Percentiles rank a stretch among this genome's conserved stretches.
Conservation (phyloP, 345 rosid species). For the Syzygium jambos region DNA sequence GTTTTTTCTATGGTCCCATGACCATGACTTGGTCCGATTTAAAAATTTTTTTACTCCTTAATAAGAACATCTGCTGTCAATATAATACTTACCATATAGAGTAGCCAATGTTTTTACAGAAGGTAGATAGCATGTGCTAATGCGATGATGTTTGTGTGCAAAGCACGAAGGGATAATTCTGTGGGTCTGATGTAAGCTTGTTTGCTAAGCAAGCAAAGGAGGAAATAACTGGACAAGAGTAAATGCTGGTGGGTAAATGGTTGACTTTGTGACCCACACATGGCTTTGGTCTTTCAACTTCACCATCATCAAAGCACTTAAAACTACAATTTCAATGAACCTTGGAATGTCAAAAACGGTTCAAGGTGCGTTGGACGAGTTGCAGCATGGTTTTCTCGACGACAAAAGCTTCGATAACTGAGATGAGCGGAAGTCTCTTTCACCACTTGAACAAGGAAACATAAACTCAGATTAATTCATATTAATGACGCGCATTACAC, state of each 20-base stretch:
- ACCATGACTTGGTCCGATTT: neutral
- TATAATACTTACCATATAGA: neutral
- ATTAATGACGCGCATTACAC: neutral
- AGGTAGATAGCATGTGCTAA: neutral
- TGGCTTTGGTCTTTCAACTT: neutral
- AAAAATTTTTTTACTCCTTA: neutral
- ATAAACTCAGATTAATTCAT: neutral
- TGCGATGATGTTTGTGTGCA: neutral
- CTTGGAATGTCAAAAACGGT: neutral
- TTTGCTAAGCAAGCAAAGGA: neutral
- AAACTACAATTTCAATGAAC: neutral
- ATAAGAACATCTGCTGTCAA: neutral
- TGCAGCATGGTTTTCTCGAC: neutral
- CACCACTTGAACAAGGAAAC: neutral
- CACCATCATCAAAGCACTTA: neutral
- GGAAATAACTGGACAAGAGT: neutral
- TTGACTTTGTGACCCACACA: neutral
- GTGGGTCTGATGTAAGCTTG: neutral
- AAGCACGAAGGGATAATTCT: neutral
- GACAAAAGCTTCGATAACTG: neutral
- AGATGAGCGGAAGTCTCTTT: neutral
- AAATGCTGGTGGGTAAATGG: slow-evolving; percentile 1
- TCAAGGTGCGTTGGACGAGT: neutral
- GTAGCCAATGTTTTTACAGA: neutral
- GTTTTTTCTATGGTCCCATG: neutral